Base-by-base conservation (phyloP, 805 yeast species). In the Deakozyma indianensis region DNA sequence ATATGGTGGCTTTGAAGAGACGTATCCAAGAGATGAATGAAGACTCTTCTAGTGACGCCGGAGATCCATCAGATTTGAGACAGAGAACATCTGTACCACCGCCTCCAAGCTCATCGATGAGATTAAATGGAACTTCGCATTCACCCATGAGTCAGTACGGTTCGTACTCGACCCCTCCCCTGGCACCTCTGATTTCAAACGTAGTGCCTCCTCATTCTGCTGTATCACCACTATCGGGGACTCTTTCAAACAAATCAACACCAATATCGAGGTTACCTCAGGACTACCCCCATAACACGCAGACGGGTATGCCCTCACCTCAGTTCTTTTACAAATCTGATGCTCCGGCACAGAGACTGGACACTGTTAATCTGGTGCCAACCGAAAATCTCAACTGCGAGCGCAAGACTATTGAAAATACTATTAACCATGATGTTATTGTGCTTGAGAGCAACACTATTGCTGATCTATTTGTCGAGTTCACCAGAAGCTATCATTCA, bases 401-500 rank as follows among this genome's bases (percentile, higher is more conserved):
- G 23, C 79, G 88, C 3, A 86, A 88, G 56, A 63, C 79, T 3
- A 61, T 85, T 29, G 95, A 87, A 25, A 14, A 7, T 9, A 25
- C 14, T 7, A 7, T 14, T 14, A 25, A 25, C 14, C 14, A 14
- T 25, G 18, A 9, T 9, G 7, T 32, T 11, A n/a, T 88, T 2
- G 66, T 77, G 2, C 64, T 90, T 44, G 61, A 75, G 0, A 66
- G 84, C 0, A 73, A 70, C 3, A 77, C 76, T 42, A 86, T 90
- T 42, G 67, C 66, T 42, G 70, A 69, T 9, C 65, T 88, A 9
- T 90, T 70, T 57, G 49, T 66, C 24, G 95, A 85, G 58, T 90
- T 78, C 58, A 80, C 78, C 2, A 64, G 68, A n/a, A 69, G 75
- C 49, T 90, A 92, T 57, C 96, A 90, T 60, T 83, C 85, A 1